Conservation (phyloP, 306 rosid species). For the Prunus mira region DNA sequence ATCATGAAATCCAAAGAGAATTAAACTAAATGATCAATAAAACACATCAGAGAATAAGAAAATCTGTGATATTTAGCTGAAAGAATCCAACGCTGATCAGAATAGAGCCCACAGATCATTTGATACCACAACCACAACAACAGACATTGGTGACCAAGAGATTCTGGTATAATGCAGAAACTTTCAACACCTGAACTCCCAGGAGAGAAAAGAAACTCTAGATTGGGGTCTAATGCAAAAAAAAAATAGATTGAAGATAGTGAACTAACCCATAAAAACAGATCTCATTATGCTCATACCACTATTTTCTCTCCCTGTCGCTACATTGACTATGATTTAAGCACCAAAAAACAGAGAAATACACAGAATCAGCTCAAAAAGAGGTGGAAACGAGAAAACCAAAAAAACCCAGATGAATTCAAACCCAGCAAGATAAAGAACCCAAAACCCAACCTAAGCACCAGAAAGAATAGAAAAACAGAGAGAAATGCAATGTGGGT, state of each 20-base stretch:
- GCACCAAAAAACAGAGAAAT: no score
- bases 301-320: background rate
- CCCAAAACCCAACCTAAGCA: background rate
- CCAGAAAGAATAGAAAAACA: background rate
- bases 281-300: constrained; percentile 1
- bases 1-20: background rate
- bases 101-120: background rate
- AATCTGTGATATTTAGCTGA: background rate
- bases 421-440: constrained; percentile 5
- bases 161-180: background rate
- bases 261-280: constrained; percentile 15
- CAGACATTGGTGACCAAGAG: background rate
- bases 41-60: background rate
- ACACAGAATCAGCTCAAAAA: background rate
- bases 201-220: background rate
- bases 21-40: background rate
- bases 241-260: background rate
- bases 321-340: background rate
- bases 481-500: background rate
- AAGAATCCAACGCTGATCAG: background rate
- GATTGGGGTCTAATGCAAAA: background rate
- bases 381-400: background rate
- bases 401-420: constrained; percentile 15
- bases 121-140: background rate
- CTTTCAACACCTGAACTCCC: background rate